These are phyloP conservation scores for Globisporangium lucens DNA, from an alignment of 352 stramenopile species.

Conservation along the genomic window DNA sequence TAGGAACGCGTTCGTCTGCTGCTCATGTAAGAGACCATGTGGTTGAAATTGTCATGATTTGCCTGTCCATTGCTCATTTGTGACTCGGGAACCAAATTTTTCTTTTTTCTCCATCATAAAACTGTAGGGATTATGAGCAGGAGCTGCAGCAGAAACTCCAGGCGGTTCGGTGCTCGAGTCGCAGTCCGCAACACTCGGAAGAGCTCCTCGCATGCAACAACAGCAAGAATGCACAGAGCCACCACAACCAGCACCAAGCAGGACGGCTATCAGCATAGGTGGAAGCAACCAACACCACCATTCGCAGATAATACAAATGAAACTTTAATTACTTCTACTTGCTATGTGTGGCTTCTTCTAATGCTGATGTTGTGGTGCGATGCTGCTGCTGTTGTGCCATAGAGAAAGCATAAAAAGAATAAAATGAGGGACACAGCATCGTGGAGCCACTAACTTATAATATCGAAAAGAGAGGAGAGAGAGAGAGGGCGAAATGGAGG, in stretches of 20 bases:
- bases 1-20: constrained; percentile 49
- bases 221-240: background rate
- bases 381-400: background rate
- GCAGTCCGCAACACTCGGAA: constrained; percentile 2
- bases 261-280: background rate
- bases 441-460: background rate
- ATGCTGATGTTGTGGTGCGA: background rate
- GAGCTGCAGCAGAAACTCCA: constrained; percentile 27
- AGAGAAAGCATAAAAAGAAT: background rate
- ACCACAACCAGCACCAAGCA: background rate
- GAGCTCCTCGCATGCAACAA: background rate
- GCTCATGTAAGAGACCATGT: constrained; percentile 13
- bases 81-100: background rate
- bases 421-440: background rate
- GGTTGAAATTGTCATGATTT: too few relatives aligned
- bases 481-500: background rate
- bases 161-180: constrained; percentile 2
- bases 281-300: background rate
- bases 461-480: background rate
- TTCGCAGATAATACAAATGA: background rate
- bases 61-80: background rate
- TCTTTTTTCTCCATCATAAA: too few relatives aligned
- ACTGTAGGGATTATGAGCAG: constrained; percentile 37
- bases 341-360: background rate
- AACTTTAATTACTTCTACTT: constrained; percentile 1